These are phyloP conservation scores for Paraleonurus japonicus DNA, from an alignment of 257 asterid genomes.

Conservation along the genomic window DNA sequence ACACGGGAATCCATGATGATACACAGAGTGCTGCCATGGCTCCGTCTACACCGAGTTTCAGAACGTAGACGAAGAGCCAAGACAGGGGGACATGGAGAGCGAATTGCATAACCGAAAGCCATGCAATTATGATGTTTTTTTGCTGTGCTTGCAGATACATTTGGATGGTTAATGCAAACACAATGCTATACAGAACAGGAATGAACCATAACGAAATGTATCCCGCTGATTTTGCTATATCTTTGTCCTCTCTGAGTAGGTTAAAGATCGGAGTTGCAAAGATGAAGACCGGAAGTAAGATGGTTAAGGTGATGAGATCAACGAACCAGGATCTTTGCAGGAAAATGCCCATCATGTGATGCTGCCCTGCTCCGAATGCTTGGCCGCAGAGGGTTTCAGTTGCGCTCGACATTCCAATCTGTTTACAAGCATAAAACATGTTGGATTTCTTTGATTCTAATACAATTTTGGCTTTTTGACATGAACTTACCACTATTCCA, in stretches of 20 bases:
- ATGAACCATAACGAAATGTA: conserved; percentile 58
- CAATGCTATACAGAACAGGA: conserved; percentile 45
- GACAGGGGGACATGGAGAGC: conserved; percentile 48
- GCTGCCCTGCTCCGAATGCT: conserved; percentile 68
- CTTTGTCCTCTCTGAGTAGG: conserved; percentile 45
- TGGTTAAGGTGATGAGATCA: conserved; percentile 45
- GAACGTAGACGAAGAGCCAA: conserved; percentile 45
- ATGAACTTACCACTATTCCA: conserved; percentile 52
- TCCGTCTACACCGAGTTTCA: conserved; percentile 46
- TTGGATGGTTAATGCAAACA: conserved; percentile 55
- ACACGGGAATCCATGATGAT: conserved; percentile 47
- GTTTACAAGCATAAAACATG: background rate
- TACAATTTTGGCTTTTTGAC: background rate
- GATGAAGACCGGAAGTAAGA: conserved; percentile 56
- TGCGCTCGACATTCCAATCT: conserved; percentile 57
- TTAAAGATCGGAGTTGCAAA: conserved; percentile 46
- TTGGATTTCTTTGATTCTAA: background rate
- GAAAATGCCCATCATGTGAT: conserved; percentile 75
- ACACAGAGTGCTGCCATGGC: conserved; percentile 58
- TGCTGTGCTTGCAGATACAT: conserved; percentile 72
- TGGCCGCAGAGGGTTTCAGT: conserved; percentile 70
- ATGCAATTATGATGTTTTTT: conserved; percentile 49
- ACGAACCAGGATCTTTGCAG: conserved; percentile 71
- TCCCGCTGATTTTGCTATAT: conserved; percentile 52
- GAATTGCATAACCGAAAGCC: conserved; percentile 41